Conservation (phyloP, 2,329 filamentous ascomycete species). For the Alternaria sp. region DNA sequence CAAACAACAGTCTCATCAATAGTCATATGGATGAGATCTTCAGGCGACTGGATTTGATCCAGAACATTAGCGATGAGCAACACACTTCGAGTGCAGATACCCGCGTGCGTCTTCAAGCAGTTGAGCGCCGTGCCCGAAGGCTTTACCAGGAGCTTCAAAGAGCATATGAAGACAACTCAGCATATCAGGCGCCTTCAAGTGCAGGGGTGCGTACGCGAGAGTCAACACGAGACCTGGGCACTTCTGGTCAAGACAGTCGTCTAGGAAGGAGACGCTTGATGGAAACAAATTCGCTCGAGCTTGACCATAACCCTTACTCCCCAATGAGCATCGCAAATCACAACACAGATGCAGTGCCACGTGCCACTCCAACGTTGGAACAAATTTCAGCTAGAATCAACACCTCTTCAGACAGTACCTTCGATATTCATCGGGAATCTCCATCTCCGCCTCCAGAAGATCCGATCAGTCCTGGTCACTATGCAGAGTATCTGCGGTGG, state of each 20-base stretch:
- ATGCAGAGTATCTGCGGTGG: not conserved
- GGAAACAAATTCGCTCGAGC: not conserved
- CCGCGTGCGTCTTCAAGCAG: slow-evolving; percentile 1
- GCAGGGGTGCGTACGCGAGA: not conserved
- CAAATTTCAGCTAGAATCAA: not conserved
- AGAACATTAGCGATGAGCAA: not conserved
- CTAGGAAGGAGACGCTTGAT: not conserved
- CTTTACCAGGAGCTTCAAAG: not conserved
- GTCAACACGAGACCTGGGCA: not conserved
- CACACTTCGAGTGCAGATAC: not conserved
- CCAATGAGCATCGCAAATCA: not conserved
- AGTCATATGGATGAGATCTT: slow-evolving; percentile 1
- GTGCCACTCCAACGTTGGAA: not conserved
- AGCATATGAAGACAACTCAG: not conserved
- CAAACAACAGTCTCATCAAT: not conserved
- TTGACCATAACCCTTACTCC: not conserved
- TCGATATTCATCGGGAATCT: not conserved
- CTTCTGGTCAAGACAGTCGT: not conserved
- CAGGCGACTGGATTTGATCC: not conserved
- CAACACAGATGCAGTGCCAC: not conserved
- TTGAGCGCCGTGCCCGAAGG: not conserved
- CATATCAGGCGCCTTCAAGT: not conserved
- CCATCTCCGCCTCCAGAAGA: not conserved
- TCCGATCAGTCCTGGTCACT: not conserved
- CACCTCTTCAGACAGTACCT: not conserved